Conservation (phyloP, 192 early-diverging fungal genomes). For the Coemansia sp. region DNA sequence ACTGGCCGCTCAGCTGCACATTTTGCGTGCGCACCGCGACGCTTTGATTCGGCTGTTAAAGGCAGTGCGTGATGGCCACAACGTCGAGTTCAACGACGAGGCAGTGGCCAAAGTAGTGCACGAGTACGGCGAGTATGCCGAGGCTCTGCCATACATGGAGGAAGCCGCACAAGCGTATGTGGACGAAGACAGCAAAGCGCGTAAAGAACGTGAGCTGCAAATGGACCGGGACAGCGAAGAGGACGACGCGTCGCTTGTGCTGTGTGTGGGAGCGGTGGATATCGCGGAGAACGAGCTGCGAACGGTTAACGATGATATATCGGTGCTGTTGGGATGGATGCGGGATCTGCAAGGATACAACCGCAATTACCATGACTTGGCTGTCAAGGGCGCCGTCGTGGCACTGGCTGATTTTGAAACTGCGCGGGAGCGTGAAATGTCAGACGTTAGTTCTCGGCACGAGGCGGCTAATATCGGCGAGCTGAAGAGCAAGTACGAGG, state of each 20-base stretch:
- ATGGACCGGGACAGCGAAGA: conserved; percentile 30
- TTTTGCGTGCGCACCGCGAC: conserved; percentile 26
- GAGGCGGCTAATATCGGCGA: background rate
- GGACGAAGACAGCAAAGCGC: conserved; percentile 30
- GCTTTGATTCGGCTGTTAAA: conserved; percentile 27
- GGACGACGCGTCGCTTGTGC: conserved; percentile 32
- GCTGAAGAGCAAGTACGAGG: background rate
- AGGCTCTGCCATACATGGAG: conserved; percentile 43
- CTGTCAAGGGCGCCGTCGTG: conserved; percentile 54
- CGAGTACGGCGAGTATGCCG: conserved; percentile 61
- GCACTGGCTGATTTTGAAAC: conserved; percentile 35
- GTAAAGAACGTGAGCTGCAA: conserved; percentile 22
- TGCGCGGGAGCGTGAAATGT: conserved; percentile 24
- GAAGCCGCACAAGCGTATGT: conserved; percentile 28
- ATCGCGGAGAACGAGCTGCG: conserved; percentile 29
- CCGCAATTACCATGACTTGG: conserved; percentile 58
- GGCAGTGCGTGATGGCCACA: conserved; percentile 61
- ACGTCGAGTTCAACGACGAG: conserved; percentile 71
- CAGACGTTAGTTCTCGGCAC: background rate
- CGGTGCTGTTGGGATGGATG: conserved; percentile 16
- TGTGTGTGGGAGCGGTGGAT: conserved; percentile 19
- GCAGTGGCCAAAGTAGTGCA: conserved; percentile 62
- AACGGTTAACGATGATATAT: conserved; percentile 23
- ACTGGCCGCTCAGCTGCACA: conserved; percentile 26
- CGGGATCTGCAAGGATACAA: conserved; percentile 52